Base-by-base conservation (phyloP, 169 alveolate genomes). In the Plasmodium vivax region DNA sequence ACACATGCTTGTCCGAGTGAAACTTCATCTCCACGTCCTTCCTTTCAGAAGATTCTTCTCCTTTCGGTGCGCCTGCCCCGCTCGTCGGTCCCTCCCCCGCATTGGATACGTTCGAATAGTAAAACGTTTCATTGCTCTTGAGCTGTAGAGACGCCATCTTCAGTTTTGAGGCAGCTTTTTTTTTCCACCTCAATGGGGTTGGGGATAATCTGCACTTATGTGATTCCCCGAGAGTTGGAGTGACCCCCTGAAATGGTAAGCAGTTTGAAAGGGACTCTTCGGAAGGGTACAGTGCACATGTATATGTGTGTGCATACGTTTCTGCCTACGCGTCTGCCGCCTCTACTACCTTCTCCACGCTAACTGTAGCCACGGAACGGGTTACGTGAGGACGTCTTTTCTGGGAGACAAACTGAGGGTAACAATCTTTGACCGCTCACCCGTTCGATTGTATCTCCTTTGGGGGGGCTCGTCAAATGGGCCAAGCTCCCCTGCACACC, bases 71-170 rank as follows among this genome's bases (percentile, higher is more conserved):
- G 6, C 43, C 56, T 14, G 58, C 81, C 19, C 27, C 30, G 23
- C 74, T 72, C 62, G 30, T 27, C 36, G 62, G 58, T 14, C 51
- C 82, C 41, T 79, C 75, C 73, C 82, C 68, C 47, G 36, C 38
- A 54, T 88, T 68, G 51, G 94, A 80, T 74, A 88, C 62, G 38
- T 88, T 88, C 73, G 90, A 80, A 56, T 79, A 58, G 75, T 88
- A 80, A 19, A 74, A 79, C 32, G 85, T 80, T 58, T 88, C 94
- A 80, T 88, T 88, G 54, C 83, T 88, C 83, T 88, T 80, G 19
- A 47, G 47, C 10, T 88, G 88, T 58, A 80, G 90, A 56, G 72
- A 88, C 81, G 75, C 90, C 94, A 88, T 88, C 27, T 36, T 80
- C 58, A 68, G 5, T 23, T n/a, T n/a, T n/a, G n/a, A n/a, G n/a